Base-by-base conservation (phyloP, 2,329 filamentous ascomycete genomes). In the Diaporthe sp. region DNA sequence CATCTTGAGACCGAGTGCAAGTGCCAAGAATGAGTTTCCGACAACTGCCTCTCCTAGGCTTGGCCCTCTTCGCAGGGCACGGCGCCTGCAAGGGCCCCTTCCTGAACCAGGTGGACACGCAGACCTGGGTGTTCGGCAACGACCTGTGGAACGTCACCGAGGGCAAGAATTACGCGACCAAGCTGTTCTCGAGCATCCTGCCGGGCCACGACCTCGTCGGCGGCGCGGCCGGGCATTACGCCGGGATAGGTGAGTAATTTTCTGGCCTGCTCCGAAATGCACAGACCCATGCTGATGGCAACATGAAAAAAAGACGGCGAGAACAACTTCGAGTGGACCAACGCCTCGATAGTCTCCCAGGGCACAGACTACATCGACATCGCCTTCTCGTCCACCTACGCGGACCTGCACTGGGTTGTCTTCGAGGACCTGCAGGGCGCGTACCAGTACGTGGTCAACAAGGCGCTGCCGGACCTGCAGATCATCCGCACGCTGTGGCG, bases 401-500 rank as follows among this genome's bases (percentile, higher is more conserved):
- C 86, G 9, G 87, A 89, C 72, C 84, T 89, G 74, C 88, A 90
- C 76, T 90, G 87, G 87, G 85, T 90, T 15, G 86, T 90, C 74
- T 85, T 86, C 76, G 83, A 86, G 3, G 84, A 85, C 22, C 84
- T 89, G 1, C 81, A 85, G 3, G 88, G 88, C n/a, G 87, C 88
- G n/a, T 89, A 90, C 78, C 88, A 89, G 73, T 90, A 90, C 80
- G 88, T 89, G 70, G 86, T 89, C 75, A 89, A 90, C 78, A 86
- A 82, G 70, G 85, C 83, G 4, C 80, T 89, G 5, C 87, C 88
- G 1, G 82, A 81, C 0, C 82, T 89, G 9, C 87, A 88, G 67
- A 87, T 89, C 76, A 88, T 89, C 78, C 82, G 88, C 28, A 88
- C 87, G 0, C 82, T 90, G 2, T 88, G 86, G 84, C 84, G 87